Conservation (phyloP, 2,329 filamentous ascomycete genomes). For the Microdochium trichocladiopsis region DNA sequence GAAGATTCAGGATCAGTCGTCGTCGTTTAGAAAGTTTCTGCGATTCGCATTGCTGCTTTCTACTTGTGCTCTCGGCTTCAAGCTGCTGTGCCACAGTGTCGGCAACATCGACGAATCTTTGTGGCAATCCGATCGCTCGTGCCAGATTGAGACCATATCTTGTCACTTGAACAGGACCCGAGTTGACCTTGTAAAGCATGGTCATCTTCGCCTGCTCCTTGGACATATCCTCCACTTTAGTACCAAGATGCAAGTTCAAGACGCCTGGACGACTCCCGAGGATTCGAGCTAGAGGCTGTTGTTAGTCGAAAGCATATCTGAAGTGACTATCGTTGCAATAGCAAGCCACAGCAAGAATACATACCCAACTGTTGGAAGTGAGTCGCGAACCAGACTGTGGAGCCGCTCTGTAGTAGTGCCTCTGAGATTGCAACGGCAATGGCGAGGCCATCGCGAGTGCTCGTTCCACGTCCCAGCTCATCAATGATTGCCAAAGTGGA, state of each 20-base stretch:
- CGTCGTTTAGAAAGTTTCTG: conserved; percentile 55
- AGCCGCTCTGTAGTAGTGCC: conserved; percentile 70
- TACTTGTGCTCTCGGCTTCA: conserved; percentile 47
- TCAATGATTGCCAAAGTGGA: conserved; percentile 80
- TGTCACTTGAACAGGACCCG: conserved; percentile 62
- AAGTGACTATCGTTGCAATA: not conserved
- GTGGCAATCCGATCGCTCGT: conserved; percentile 65
- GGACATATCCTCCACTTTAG: conserved; percentile 18
- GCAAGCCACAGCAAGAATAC: conserved; percentile 4
- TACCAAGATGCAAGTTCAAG: conserved; percentile 66
- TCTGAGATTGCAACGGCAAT: conserved; percentile 90
- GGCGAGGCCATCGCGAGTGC: conserved; percentile 77
- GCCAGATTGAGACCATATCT: conserved; percentile 85
- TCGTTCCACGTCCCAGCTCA: conserved; percentile 86
- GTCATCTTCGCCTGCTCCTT: conserved; percentile 64
- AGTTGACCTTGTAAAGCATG: conserved; percentile 80
- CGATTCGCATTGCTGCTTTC: conserved; percentile 50
- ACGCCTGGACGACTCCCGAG: conserved; percentile 71
- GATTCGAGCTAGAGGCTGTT: conserved; percentile 48
- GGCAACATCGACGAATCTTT: conserved; percentile 59
- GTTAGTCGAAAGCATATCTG: conserved; percentile 2
- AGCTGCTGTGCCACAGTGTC: conserved; percentile 58
- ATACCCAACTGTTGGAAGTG: conserved; percentile 75
- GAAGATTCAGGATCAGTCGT: conserved; percentile 66
- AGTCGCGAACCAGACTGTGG: conserved; percentile 86